Base-by-base conservation (phyloP, 2,329 filamentous ascomycete genomes). In the Ascochyta clinopodiicola region DNA sequence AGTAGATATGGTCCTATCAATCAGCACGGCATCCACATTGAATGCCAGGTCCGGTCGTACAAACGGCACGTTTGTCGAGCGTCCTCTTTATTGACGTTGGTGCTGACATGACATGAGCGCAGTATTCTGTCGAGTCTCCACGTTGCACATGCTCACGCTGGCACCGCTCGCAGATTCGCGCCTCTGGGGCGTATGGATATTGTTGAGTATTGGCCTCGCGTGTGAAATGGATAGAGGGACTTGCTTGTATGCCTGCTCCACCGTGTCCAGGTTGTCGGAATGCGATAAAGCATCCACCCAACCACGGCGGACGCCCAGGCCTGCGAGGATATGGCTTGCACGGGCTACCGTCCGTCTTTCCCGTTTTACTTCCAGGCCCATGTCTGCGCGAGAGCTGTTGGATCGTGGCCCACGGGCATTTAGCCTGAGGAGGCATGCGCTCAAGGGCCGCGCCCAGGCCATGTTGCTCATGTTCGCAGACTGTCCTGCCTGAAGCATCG, bases 121-220 rank as follows among this genome's bases (percentile, higher is more conserved):
- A 63, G 70, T 59, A 69, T 69, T 56, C 65, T 66, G 56, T 73
- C 69, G 68, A 73, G 71, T 69, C 67, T 73, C 72, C 71, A 74
- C 71, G 71, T 75, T 67, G 72, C 72, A 74, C 70, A 60, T 56
- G 60, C 62, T 62, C 52, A 39, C 37, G 46, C 58, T 63, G 46
- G 48, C 54, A 50, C 52, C 60, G 46, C 52, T 66, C 61, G 64
- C 63, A 31, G 29, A 31, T 66, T 64, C 59, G 49, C 56, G 52
- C 42, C 42, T 51, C 55, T 51, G 50, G 57, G 46, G 35, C 22
- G 59, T 58, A 61, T 57, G 42, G 36, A 36, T 31, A 43, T 51
- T 51, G 42, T 51, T 56, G 62, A 56, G 56, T 51, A 56, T 55
- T 51, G 51, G 57, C 37, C 57, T 67, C 44, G 59, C 55, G 56